Percentiles rank a stretch among this genome's conserved stretches.
Conservation (phyloP, 345 rosid species). For the Erucastrum elatum region DNA sequence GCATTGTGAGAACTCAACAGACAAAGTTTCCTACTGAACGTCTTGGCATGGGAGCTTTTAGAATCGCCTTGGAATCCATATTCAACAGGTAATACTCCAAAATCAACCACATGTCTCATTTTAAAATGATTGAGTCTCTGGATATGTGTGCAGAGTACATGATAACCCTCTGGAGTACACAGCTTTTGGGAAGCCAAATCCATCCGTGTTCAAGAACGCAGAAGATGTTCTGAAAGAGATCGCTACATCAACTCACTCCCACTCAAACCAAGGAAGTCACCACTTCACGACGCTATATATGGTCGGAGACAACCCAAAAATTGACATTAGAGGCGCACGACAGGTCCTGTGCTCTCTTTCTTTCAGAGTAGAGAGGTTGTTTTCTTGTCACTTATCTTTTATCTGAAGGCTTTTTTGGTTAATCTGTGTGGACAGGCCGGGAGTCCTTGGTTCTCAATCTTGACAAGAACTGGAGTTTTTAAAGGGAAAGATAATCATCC, state of each 20-base stretch:
- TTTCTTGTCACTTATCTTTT: constrained; percentile 3
- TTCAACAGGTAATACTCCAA: constrained; percentile 61
- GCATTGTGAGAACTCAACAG: constrained; percentile 46
- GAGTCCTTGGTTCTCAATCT: constrained; percentile 81
- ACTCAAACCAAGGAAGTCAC: constrained; percentile 35
- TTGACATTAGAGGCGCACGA: constrained; percentile 70
- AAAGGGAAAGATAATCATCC: constrained; percentile 63
- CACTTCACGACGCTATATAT: constrained; percentile 63
- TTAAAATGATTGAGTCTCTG: neutral
- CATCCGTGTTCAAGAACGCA: constrained; percentile 70
- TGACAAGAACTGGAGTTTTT: constrained; percentile 87
- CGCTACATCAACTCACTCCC: constrained; percentile 28
- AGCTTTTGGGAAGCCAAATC: constrained; percentile 80
- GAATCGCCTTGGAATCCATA: constrained; percentile 79
- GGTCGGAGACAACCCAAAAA: constrained; percentile 86
- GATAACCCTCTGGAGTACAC: constrained; percentile 53
- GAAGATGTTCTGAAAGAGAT: constrained; percentile 57
- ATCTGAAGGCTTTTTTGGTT: neutral
- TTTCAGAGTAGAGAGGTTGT: neutral
- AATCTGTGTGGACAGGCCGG: constrained; percentile 57
- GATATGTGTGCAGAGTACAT: constrained; percentile 54
- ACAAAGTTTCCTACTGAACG: constrained; percentile 84
- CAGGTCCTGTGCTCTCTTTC: constrained; percentile 49
- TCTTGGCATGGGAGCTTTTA: constrained; percentile 91
- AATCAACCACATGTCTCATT: neutral